Base-by-base conservation (phyloP, 2,329 filamentous ascomycete species). In the Aaosphaeria arxii region DNA sequence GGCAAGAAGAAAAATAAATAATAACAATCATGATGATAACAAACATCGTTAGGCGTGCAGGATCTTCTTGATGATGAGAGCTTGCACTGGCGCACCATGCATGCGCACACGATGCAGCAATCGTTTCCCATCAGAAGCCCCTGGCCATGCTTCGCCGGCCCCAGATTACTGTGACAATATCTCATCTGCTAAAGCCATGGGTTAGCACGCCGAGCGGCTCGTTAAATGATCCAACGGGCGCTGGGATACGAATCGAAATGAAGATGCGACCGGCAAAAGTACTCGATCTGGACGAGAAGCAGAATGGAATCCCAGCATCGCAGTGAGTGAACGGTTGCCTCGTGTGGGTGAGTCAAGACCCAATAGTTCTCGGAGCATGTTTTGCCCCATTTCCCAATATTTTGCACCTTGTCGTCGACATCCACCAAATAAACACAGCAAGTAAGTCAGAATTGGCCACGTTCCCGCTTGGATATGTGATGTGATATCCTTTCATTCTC, bases 151-250 rank as follows among this genome's bases (percentile, higher is more conserved):
- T 24, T 24, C 17, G 17, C 17, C 17, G 17, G 17, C 17, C 17
- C 17, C 17, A 24, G 17, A 24, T 24, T 24, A 24, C 17, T 58
- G 44, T 46, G 52, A 54, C 55, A 54, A 48, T 49, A 54, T 51
- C 47, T 53, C 49, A 52, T 42, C 55, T 46, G 46, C 50, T 54
- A 48, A n/a, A 30, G 40, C 52, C 51, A 43, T 51, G 57, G 54
- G 53, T 52, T 31, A 36, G 41, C 43, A 52, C 40, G 49, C 42
- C 45, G 43, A 52, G 48, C 42, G 48, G 53, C 42, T 53, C 46
- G 51, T 49, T 56, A 54, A 54, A 57, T 45, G n/a, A 48, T 57
- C 48, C 52, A 66, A 66, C 64, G 57, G 57, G 55, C 55, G 52
- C 9, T 36, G 54, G 52, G 53, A 62, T 62, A 64, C 58, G 61